Percentiles rank a stretch among this genome's conserved stretches.
Evolutionary conservation across 2,329 filamentous ascomycete species (phyloP).

Genomic region (Colletotrichum coccodes): DNA sequence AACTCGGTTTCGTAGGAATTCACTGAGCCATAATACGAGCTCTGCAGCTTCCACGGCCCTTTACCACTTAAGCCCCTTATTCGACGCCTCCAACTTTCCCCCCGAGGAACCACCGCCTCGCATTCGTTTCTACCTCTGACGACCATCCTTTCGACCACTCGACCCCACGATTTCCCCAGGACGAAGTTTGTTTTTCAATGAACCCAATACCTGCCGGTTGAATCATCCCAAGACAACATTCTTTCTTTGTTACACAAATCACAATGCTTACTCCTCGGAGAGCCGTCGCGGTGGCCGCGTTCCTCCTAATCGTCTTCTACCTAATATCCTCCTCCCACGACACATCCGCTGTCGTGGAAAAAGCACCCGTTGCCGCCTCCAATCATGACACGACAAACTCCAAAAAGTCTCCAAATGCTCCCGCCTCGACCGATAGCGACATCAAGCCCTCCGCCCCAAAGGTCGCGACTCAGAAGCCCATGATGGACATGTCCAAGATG

Average conservation of each 20-base stretch:
- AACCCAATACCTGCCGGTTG: conserved; percentile 7
- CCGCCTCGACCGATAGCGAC: neutral
- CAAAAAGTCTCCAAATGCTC: neutral
- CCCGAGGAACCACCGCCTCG: conserved; percentile 1
- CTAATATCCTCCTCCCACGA: conserved; percentile 72
- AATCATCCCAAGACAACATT: neutral
- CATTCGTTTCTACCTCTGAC: conserved; percentile 16
- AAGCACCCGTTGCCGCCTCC: conserved; percentile 36
- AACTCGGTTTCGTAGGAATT: conserved; percentile 20
- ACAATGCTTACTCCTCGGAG: conserved; percentile 83
- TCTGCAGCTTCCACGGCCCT: neutral
- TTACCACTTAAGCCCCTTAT: conserved; percentile 4
- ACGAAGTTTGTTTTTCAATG: neutral
- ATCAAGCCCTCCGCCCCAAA: conserved; percentile 19
- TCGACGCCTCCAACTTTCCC: neutral
- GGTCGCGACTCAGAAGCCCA: conserved; percentile 66
- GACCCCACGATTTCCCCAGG: neutral
- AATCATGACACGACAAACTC: conserved; percentile 27
- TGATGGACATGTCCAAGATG: conserved; percentile 77
- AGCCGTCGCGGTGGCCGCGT: conserved; percentile 76
- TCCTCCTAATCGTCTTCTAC: conserved; percentile 76
- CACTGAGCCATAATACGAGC: neutral
- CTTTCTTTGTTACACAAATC: conserved; percentile 28
- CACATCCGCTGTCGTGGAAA: conserved; percentile 37
- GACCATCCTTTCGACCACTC: neutral